Evolutionary conservation across 345 rosid species (phyloP).

Genomic region (Heritiera fomes): DNA sequence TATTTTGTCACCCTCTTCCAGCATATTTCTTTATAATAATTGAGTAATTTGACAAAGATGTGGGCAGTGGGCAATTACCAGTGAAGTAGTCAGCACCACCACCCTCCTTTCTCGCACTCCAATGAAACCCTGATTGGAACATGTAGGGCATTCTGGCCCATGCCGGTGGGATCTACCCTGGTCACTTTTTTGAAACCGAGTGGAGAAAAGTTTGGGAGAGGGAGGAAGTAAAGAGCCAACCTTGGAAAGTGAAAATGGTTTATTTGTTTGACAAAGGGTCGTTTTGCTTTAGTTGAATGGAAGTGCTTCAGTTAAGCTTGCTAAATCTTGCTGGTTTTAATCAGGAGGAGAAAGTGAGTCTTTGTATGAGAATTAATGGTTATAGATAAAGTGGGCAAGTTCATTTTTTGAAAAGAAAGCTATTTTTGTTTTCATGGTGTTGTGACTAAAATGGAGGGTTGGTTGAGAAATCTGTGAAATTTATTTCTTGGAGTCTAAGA

Average conservation of each 20-base stretch:
- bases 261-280: not conserved
- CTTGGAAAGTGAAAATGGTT: not conserved
- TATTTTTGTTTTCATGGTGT: not conserved
- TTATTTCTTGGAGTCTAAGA: slow-evolving; percentile 1
- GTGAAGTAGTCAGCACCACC: slow-evolving; percentile 15
- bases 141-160: not conserved
- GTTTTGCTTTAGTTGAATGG: not conserved
- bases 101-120: slow-evolving; percentile 1
- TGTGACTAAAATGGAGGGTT: not conserved
- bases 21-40: not conserved
- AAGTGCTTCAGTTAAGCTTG: not conserved
- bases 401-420: not conserved
- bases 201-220: not conserved
- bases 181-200: not conserved
- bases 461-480: not conserved
- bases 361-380: not conserved
- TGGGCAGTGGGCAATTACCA: not conserved
- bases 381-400: not conserved
- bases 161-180: slow-evolving; percentile 10
- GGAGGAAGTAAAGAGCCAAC: not conserved
- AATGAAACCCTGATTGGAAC: slow-evolving; percentile 10
- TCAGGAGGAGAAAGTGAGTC: not conserved
- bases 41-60: slow-evolving; percentile 1
- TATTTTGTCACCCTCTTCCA: not conserved
- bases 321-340: not conserved